Evolutionary conservation across 1,284 basidiomycete species (phyloP), one percentile per base, ranked within the genome.

Genomic region (Malassezia dermatis): DNA sequence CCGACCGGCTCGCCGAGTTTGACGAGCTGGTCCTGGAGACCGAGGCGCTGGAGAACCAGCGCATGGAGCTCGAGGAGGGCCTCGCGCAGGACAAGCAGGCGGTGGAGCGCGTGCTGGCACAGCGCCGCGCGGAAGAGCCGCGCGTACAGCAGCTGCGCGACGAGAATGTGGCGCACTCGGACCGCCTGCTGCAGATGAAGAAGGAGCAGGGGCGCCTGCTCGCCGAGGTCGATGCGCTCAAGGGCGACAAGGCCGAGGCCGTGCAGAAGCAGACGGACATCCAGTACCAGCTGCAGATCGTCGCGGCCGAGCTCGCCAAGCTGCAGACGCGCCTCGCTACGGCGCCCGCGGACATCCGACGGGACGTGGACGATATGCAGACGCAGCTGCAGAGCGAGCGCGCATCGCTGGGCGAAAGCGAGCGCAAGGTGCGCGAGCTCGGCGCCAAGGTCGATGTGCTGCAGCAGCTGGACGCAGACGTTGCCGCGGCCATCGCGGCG

Each of bases 121-220:
- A 81, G 31, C 75, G 83, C 6, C 71, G 66, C 17, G 75, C 76
- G 12, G 75, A 86, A 51, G 79, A 80, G 53, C 81, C 81, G 12
- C 85, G 88, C 66, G 75, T 85, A 8, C 81, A 83, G 51, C 77
- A 79, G 35, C 75, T 89, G 44, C 80, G 83, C 52, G 76, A 84
- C 57, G 84, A 86, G 69, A 89, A 86, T 62, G 84, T 88, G 8
- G 82, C 83, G 61, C 86, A 85, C 77, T 88, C 90, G 59, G 80
- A 90, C 39, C 83, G 83, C 63, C 80, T 91, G 24, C 43, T 67
- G 13, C 53, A 50, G 8, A 44, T 46, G 31, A 48, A 56, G 32
- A 63, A 64, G 46, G 59, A 65, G 54, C 67, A 65, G 31, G 58
- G 59, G 51, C 52, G 58, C 28, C 58, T 62, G 37, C 62, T 65